Base-by-base conservation (phyloP, 2,329 filamentous ascomycete genomes). In the Daldinia sp. region DNA sequence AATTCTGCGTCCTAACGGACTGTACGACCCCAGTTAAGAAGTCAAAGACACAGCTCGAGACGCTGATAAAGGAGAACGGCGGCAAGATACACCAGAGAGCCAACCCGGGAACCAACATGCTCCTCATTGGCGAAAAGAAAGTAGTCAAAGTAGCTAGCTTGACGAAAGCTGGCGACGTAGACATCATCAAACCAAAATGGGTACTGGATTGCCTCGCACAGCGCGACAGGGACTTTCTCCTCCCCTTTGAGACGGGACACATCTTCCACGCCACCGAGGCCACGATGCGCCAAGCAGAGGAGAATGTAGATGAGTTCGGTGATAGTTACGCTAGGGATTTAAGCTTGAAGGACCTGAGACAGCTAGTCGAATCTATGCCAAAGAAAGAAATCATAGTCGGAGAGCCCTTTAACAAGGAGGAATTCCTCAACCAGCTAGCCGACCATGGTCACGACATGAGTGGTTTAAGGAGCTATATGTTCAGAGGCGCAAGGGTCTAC, bases 1-100 rank as follows among this genome's bases (percentile, higher is more conserved):
- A 88, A 44, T 97, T 98, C 77, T 97, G 90, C 81, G 87, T 98
- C 20, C 86, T 98, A 76, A 94, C 92, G 1, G 94, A 97, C 59
- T 89, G 91, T 30, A 77, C 85, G 1, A 84, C 87, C 46, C 92
- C 93, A 0, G 81, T 84, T 26, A 96, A 93, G 79, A 93, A 89
- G 78, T 87, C 86, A 5, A 98, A 97, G 79, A 83, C 86, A 0
- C 90, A 97, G 70, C 82, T 99, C 1, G 94, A 98, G 79, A 84
- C 88, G 7, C 80, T 97, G 0, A 87, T 98, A 74, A 97, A 96
- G 79, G 87, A 90, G 4, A 89, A 98, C 68, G 95, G 95, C 3
- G 96, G 94, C 5, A 88, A 82, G 9, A 85, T 98, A 35, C 91
- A 91, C 6, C 94, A 98, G 77, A 90, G 90, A 10, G 87, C 93